Evolutionary conservation across 2,329 filamentous ascomycete genomes (phyloP), one percentile per base, ranked within the genome.

Genomic region (Sporothrix sp.): DNA sequence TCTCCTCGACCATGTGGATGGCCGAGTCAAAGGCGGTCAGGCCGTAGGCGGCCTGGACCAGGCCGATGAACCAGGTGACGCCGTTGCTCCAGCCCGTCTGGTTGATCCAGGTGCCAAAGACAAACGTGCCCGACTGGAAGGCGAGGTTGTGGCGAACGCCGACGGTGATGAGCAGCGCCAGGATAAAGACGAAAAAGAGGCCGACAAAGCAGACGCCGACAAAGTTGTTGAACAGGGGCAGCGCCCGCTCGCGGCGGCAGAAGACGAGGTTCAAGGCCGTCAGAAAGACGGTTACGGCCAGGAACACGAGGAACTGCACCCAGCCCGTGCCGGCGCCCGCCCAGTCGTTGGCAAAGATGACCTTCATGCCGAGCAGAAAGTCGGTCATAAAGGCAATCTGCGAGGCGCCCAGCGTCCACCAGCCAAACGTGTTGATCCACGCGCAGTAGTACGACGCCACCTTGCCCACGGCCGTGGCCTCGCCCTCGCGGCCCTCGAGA

Each of bases 161-260:
- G 37, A 57, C 53, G 25, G 42, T 42, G 38, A 53, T 52, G 27
- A 57, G 54, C n/a, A 63, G 63, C 2, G 61, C 60, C 6, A 66
- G 57, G 7, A 59, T 60, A 13, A 64, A 61, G 3, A 60, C 61
- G 16, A 66, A 56, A 47, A 67, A 79, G 13, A 56, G 54, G 11
- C 44, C 46, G 36, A 53, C 48, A 27, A 56, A 56, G 49, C 49
- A 66, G 2, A 80, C 57, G n/a, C 76, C 77, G 8, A 81, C 68
- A 9, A 78, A 73, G 59, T 76, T 75, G 63, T 79, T 81, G 58
- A 79, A 71, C 60, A 67, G 67, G 0, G 78, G 72, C 23, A 75
- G 58, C 4, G 70, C 59, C 38, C 65, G 62, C 43, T 74, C 72
- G 45, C 62, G 68, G 11, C 76, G 71, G 56, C 76, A 79, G 14